Base-by-base conservation (phyloP, 495 filamentous ascomycete species). In the Neurospora sp. region DNA sequence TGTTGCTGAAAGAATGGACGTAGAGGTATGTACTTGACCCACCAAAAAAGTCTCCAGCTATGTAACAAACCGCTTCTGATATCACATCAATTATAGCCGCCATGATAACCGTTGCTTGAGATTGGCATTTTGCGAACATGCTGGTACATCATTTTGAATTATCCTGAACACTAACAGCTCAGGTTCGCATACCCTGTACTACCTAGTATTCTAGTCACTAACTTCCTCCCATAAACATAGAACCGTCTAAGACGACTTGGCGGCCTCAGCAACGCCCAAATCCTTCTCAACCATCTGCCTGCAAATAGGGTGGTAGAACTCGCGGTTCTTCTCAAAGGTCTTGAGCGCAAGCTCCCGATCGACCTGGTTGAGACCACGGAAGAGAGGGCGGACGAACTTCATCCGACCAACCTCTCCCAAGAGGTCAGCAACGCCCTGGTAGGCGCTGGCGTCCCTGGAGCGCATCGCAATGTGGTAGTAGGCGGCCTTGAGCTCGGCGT, bases 301-400 rank as follows among this genome's bases (percentile, higher is more conserved):
- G 78, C 95, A 97, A 75, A 98, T 99, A 15, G 96, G 96, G 81
- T 98, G 95, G 79, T 99, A 99, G 77, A 98, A 99, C 70, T 92
- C 89, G 76, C 87, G 92, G 76, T 97, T 90, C 84, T 91, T 91
- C 85, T 93, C 86, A 77, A 97, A 97, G 1, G 95, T 97, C 79
- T 88, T 85, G 54, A 93, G 75, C 9, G 96, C 95, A 78, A 97
- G 80, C 38, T 89, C 82, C 39, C 88, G 85, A 83, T 97, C 91
- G 3, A 91, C 86, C 76, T 89, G 88, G 76, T 90, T 90, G 76
- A 98, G 83, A 72, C 87, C 84, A 74, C 90, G 88, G 84, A 89
- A 96, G 81, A 99, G 81, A 70, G 94, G 92, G 73, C 94, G 87
- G 71, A 97, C 94, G 81, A 95, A 98, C 87, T 99, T 99, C 95